Evolutionary conservation across 2,329 filamentous ascomycete genomes (phyloP).

Genomic region (Xylaria sp.): DNA sequence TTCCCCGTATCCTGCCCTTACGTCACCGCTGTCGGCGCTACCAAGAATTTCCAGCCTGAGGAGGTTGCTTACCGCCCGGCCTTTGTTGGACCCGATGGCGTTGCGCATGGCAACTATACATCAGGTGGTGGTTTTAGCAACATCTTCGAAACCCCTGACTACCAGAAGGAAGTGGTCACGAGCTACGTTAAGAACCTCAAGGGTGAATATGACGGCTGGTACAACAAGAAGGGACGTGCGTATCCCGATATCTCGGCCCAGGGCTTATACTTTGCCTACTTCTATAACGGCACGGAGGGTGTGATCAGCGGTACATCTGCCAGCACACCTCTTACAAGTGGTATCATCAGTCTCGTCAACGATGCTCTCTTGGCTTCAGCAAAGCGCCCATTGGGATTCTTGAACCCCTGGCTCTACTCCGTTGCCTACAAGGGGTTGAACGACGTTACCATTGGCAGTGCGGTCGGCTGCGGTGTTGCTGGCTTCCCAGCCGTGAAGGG

Average conservation of each 20-base stretch:
- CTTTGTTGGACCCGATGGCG: slow-evolving; percentile 43
- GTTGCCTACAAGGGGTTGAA: slow-evolving; percentile 51
- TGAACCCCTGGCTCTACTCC: slow-evolving; percentile 58
- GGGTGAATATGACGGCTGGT: slow-evolving; percentile 56
- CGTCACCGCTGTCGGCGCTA: slow-evolving; percentile 50
- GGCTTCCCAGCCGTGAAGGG: slow-evolving; percentile 48
- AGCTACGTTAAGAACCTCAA: slow-evolving; percentile 56
- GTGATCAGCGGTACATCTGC: slow-evolving; percentile 64
- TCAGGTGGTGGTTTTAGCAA: slow-evolving; percentile 59
- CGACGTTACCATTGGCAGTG: slow-evolving; percentile 55
- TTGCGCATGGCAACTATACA: slow-evolving; percentile 36
- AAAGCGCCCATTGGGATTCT: slow-evolving; percentile 56
- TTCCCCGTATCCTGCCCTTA: slow-evolving; percentile 63
- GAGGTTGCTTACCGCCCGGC: slow-evolving; percentile 52
- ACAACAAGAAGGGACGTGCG: slow-evolving; percentile 57
- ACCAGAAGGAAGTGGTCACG: slow-evolving; percentile 54
- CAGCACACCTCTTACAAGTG: slow-evolving; percentile 65
- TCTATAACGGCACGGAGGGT: slow-evolving; percentile 51
- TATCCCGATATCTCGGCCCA: slow-evolving; percentile 58
- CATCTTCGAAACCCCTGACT: slow-evolving; percentile 56
- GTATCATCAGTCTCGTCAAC: slow-evolving; percentile 70
- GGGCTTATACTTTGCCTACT: slow-evolving; percentile 48
- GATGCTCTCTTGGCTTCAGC: slow-evolving; percentile 66
- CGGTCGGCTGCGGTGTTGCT: slow-evolving; percentile 52
- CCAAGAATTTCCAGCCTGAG: slow-evolving; percentile 50